phyloP scores from a whole-genome alignment of 148 eudicot species.

The Mesembryanthemum crystallinum region DNA sequence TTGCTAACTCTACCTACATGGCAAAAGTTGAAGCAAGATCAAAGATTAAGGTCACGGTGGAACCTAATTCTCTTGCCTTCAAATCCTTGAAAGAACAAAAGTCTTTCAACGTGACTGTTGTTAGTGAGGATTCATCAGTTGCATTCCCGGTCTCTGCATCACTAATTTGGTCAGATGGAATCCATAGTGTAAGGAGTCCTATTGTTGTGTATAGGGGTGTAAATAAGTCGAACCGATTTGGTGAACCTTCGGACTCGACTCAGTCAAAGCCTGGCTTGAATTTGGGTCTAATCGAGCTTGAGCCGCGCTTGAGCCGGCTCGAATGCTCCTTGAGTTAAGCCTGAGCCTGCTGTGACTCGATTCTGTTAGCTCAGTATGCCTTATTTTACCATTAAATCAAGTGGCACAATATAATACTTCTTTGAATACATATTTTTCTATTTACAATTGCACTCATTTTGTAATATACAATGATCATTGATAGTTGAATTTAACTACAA shows the following conservation, averaged over 20 bases:
- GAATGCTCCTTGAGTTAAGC: too few species aligned
- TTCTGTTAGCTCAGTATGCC: too few species aligned
- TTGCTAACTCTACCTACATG: constrained; percentile 41
- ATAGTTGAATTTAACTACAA: background rate
- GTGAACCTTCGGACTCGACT: too few species aligned
- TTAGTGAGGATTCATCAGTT: background rate
- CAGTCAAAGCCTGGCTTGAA: background rate
- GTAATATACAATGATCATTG: too few species aligned
- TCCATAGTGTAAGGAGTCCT: constrained; percentile 48
- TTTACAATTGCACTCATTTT: constrained; percentile 7
- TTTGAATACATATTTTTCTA: too few species aligned
- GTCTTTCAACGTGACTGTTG: constrained; percentile 35
- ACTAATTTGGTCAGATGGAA: constrained; percentile 54
- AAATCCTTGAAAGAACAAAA: constrained; percentile 31
- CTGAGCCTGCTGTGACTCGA: too few species aligned
- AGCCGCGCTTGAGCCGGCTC: too few species aligned
- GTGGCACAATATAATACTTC: too few species aligned
- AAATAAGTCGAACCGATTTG: constrained; percentile 5
- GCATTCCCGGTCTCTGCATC: constrained; percentile 20
- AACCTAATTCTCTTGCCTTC: constrained; percentile 38
- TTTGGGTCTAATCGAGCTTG: constrained; percentile 26
- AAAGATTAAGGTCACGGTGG: constrained; percentile 25
- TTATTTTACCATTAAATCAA: too few species aligned
- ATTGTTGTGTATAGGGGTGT: constrained; percentile 30
- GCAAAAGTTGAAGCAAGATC: constrained; percentile 19